These are phyloP conservation scores for Xerocomellus intermedius DNA, from an alignment of 768 basidiomycete genomes.

Conservation along the genomic window DNA sequence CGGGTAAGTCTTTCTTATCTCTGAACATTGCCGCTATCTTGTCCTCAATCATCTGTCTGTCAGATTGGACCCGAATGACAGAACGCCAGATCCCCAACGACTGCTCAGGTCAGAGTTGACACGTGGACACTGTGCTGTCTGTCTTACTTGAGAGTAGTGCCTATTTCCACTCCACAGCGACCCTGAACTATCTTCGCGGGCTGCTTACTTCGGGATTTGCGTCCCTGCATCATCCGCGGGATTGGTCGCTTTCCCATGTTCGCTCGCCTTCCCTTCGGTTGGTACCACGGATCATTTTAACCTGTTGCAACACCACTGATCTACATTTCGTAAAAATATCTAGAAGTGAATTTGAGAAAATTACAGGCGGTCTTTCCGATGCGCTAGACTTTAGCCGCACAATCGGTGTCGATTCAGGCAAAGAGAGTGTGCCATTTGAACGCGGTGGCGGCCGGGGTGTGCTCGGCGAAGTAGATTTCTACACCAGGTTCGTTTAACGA, in stretches of 20 bases:
- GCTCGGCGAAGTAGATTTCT: constrained; percentile 89
- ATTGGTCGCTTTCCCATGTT: constrained; percentile 93
- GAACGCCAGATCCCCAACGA: constrained; percentile 88
- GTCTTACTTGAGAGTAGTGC: constrained; percentile 50
- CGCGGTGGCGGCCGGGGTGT: constrained; percentile 67
- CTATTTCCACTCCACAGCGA: constrained; percentile 94
- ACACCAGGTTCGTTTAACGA: constrained; percentile 63
- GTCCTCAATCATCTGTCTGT: not conserved
- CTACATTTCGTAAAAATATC: constrained; percentile 1
- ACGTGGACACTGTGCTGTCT: not conserved
- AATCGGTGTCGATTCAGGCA: constrained; percentile 68
- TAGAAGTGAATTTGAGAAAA: constrained; percentile 81
- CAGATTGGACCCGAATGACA: constrained; percentile 67
- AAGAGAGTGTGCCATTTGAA: constrained; percentile 53
- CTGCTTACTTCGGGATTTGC: constrained; percentile 92
- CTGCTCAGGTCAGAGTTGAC: constrained; percentile 57
- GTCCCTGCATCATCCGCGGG: constrained; percentile 83
- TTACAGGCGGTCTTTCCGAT: constrained; percentile 81
- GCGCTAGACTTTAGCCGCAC: constrained; percentile 92
- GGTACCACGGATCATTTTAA: constrained; percentile 16
- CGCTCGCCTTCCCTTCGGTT: constrained; percentile 75
- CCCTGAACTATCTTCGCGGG: constrained; percentile 88
- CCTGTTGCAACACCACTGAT: constrained; percentile 12
- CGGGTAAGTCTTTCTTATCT: constrained; percentile 48
- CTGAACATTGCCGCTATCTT: not conserved